Percentiles rank a stretch among this genome's conserved stretches.
phyloP scores from a whole-genome alignment of 1,139 yeast genomes.

The Pichia inconspicua region DNA sequence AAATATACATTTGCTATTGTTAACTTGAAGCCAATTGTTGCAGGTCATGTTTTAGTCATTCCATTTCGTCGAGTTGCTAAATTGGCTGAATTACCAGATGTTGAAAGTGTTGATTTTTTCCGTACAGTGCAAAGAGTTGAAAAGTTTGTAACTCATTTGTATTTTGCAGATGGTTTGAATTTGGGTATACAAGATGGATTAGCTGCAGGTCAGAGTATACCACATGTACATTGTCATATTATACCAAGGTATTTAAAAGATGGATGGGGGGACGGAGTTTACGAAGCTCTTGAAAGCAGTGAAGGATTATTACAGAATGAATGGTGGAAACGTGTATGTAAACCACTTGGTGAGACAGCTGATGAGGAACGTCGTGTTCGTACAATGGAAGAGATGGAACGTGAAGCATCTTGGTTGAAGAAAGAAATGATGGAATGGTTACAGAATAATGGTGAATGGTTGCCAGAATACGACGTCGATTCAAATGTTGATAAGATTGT shows the following conservation, averaged over 20 bases:
- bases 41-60: conserved; percentile 86
- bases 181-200: conserved; percentile 94
- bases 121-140: conserved; percentile 66
- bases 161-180: conserved; percentile 74
- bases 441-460: conserved; percentile 1
- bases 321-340: conserved; percentile 21
- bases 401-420: conserved; percentile 51
- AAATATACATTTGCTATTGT: conserved; percentile 72
- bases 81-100: conserved; percentile 58
- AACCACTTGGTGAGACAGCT: conserved; percentile 32
- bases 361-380: conserved; percentile 48
- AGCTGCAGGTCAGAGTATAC: conserved; percentile 89
- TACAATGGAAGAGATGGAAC: conserved; percentile 50
- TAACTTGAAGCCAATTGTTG: conserved; percentile 79
- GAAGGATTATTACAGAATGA: conserved; percentile 25
- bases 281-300: conserved; percentile 46
- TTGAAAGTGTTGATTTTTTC: conserved; percentile 75
- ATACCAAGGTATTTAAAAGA: conserved; percentile 69
- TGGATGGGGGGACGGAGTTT: conserved; percentile 67
- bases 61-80: conserved; percentile 63
- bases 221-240: conserved; percentile 88
- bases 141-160: conserved; percentile 51
- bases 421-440: conserved; percentile 34
- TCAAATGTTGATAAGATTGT: background rate
- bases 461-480: conserved; percentile 5